Conservation (phyloP, 1,139 yeast species). For the Debaryomycetaceae sp. region DNA sequence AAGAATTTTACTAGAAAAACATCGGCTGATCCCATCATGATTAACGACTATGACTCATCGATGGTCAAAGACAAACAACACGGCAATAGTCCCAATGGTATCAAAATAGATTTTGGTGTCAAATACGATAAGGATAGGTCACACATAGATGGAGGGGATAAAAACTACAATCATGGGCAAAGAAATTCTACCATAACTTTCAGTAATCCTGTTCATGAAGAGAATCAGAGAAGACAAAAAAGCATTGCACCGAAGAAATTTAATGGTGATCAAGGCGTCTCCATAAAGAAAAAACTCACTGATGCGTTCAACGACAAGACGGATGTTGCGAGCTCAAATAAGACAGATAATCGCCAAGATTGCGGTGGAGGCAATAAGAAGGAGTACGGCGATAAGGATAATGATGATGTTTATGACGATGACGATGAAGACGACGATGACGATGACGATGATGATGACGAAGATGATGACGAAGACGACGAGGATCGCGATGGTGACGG, state of each 20-base stretch:
- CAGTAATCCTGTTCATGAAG: neutral
- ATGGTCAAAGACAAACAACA: too few species aligned
- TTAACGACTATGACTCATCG: too few species aligned
- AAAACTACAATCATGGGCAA: neutral
- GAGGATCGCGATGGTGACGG: conserved; percentile 1
- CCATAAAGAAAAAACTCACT: too few species aligned
- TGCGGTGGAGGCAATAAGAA: too few species aligned
- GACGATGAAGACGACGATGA: conserved; percentile 1
- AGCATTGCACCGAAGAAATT: too few species aligned
- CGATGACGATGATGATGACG: conserved; percentile 1
- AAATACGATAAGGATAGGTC: neutral
- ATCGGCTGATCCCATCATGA: too few species aligned
- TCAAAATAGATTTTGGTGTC: neutral
- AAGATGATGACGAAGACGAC: conserved; percentile 1
- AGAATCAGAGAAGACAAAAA: neutral
- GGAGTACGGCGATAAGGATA: neutral
- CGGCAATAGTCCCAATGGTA: neutral
- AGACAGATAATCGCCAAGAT: too few species aligned
- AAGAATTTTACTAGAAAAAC: too few species aligned
- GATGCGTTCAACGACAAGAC: too few species aligned
- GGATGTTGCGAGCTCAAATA: too few species aligned
- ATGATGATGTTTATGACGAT: conserved; percentile 1
- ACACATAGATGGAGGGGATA: neutral
- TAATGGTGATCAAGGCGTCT: too few species aligned
- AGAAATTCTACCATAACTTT: neutral